These are phyloP conservation scores for Moesziomyces sp. DNA, from an alignment of 1,284 basidiomycete genomes.

Conservation along the genomic window DNA sequence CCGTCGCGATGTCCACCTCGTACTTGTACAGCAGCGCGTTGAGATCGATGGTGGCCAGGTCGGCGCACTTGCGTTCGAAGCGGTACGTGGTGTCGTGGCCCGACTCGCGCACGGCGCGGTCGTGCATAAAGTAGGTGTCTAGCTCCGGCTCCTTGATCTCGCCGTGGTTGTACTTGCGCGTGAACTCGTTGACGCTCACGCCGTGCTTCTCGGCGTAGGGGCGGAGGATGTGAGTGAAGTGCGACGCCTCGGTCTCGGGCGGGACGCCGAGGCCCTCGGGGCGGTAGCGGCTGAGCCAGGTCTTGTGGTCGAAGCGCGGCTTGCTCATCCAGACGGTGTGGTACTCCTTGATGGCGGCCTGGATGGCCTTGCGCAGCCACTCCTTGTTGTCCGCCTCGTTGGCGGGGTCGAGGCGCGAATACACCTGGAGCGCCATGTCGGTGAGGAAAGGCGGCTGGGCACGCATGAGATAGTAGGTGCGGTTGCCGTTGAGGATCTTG, in stretches of 20 bases:
- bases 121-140: slow-evolving; percentile 97
- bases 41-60: slow-evolving; percentile 94
- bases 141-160: slow-evolving; percentile 84
- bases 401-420: slow-evolving; percentile 89
- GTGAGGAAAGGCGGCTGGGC: slow-evolving; percentile 98
- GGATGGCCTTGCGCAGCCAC: slow-evolving; percentile 94
- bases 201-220: slow-evolving; percentile 93
- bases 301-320: slow-evolving; percentile 90
- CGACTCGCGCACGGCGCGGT: slow-evolving; percentile 82
- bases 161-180: slow-evolving; percentile 91
- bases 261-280: slow-evolving; percentile 96
- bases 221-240: slow-evolving; percentile 96
- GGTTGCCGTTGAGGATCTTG: slow-evolving; percentile 72
- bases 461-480: slow-evolving; percentile 81
- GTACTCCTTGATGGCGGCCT: slow-evolving; percentile 97
- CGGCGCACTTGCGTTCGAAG: slow-evolving; percentile 90
- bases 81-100: slow-evolving; percentile 98
- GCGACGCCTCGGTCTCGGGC: slow-evolving; percentile 96
- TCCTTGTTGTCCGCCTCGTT: slow-evolving; percentile 82
- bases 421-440: slow-evolving; percentile 97
- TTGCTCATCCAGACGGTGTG: slow-evolving; percentile 95
- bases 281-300: slow-evolving; percentile 90
- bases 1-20: slow-evolving; percentile 69
- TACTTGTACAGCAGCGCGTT: slow-evolving; percentile 83
- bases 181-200: slow-evolving; percentile 95